Percentiles rank a stretch among this genome's conserved stretches.
These are phyloP conservation scores for Macrotyloma uniflorum DNA, from an alignment of 306 rosid species.

Conservation along the genomic window DNA sequence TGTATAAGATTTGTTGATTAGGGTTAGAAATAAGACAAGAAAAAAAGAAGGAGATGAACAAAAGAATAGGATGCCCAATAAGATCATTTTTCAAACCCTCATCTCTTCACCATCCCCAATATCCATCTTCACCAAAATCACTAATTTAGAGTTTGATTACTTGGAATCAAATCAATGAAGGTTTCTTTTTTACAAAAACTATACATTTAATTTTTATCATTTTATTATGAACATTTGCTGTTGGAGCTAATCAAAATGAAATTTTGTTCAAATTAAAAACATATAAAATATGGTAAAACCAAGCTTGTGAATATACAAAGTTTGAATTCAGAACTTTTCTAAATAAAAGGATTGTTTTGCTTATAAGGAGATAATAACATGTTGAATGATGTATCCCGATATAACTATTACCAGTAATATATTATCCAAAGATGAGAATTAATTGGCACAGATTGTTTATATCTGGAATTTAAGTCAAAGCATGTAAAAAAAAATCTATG, in stretches of 20 bases:
- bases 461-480: too few relatives aligned
- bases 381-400: not conserved
- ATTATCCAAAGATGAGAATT: not conserved
- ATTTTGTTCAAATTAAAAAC: not conserved
- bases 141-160: too few relatives aligned
- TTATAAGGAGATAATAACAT: not conserved
- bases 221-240: too few relatives aligned
- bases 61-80: not conserved
- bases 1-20: not conserved
- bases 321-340: not conserved
- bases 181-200: too few relatives aligned
- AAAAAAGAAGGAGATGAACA: not conserved
- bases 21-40: not conserved
- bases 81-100: not conserved
- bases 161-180: too few relatives aligned
- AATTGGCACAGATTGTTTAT: too few relatives aligned
- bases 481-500: not conserved
- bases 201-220: too few relatives aligned
- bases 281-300: not conserved
- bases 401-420: not conserved
- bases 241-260: too few relatives aligned
- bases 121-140: conserved; percentile 10
- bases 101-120: conserved; percentile 6
- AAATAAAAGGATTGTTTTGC: not conserved
- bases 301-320: not conserved